Evolutionary conservation across 2,329 filamentous ascomycete species (phyloP), one percentile per base, ranked within the genome.

Genomic region (Sclerotinia subarctica): DNA sequence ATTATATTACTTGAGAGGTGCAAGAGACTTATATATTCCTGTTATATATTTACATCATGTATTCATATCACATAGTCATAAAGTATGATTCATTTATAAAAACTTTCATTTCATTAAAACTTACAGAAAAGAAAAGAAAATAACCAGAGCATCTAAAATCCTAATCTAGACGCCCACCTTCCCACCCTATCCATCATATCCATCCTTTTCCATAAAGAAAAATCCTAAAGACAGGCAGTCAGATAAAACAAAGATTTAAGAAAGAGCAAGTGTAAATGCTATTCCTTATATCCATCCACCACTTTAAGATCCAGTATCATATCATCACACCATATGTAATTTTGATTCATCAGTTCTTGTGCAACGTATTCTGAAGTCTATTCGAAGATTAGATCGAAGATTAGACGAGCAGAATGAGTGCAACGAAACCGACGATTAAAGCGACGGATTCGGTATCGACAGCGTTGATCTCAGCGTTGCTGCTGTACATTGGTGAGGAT

Each of bases 221-320:
- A 56, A 56, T 56, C 53, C 53, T 38, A 38, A 56, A 56, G 32
- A 11, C 32, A 56, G 32, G 21, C 35, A 56, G 32, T 38, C 29
- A 38, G 53, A 8, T 56, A n/a, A 56, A 54, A 56, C 19, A 56
- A 54, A 56, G 53, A 56, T 56, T 21, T 19, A 56, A 56, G 53
- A 56, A 38, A 56, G 29, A 38, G 29, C 29, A 38, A 38, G 15
- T 35, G 35, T n/a, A 38, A 56, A 38, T 56, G 19, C 53, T 35
- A 42, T 56, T n/a, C 19, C 11, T 38, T 21, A n/a, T 56, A 15
- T 56, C 21, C 15, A n/a, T 56, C 2, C 8, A 8, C 29, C 53
- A 56, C 5, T 56, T 35, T 8, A 15, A 15, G 11, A 56, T 56
- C 35, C 21, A 3, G 21, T 38, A 35, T n/a, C 29, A n/a, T 32